A percentile compares a stretch with the other conserved stretches of the same genome.
Conservation (phyloP, 2,329 filamentous ascomycete genomes). For the Phialocephala sp. region DNA sequence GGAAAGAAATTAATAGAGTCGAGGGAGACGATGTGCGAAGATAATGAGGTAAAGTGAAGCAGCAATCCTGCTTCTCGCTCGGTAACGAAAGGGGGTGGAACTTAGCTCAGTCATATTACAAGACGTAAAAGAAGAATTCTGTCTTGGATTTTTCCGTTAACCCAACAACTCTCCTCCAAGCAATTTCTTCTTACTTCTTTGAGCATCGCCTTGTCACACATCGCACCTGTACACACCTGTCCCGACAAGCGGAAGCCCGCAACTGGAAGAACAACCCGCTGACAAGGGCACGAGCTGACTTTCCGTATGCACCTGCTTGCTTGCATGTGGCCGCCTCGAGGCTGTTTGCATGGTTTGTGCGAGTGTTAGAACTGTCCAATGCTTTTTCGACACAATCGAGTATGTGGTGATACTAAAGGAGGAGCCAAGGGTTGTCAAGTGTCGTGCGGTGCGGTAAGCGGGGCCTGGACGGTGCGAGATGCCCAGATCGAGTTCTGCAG, state of each 20-base stretch:
- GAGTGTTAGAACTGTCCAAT: neutral
- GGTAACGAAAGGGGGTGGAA: no score
- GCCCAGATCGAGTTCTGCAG: neutral
- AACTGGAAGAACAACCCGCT: neutral
- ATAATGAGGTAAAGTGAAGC: no score
- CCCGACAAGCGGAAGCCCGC: neutral
- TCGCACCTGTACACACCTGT: neutral
- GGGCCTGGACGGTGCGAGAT: no score
- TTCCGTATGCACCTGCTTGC: neutral
- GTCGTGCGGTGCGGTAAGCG: neutral
- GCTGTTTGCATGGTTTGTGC: neutral
- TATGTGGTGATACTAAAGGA: neutral
- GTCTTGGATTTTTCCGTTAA: no score
- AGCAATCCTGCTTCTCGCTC: no score
- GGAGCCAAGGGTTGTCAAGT: neutral
- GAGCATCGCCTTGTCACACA: no score
- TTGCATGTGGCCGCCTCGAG: neutral
- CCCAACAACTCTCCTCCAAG: no score
- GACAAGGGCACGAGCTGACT: neutral
- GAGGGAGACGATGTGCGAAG: no score
- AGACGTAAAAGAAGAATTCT: no score
- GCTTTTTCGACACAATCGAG: neutral
- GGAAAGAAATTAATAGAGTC: no score
- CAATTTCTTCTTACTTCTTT: no score
- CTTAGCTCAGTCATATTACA: no score